These are phyloP conservation scores for Somion occarium DNA, from an alignment of 1,284 basidiomycete species.

Conservation along the genomic window DNA sequence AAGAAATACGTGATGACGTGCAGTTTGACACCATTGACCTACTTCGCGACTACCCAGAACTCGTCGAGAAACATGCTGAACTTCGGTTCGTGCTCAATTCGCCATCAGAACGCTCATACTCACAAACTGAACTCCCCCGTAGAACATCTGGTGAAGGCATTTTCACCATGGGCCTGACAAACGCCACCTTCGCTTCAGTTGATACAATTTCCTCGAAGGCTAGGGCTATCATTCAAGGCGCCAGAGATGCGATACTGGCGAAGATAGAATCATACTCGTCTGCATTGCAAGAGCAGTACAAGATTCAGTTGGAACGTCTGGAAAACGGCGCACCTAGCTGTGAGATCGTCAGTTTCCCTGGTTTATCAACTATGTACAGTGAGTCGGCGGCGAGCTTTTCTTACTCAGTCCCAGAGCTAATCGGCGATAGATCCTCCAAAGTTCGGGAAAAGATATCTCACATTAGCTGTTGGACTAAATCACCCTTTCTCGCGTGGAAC, in stretches of 20 bases:
- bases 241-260: conserved; percentile 14
- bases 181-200: conserved; percentile 19
- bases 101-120: too few relatives aligned
- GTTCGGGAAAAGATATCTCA: conserved; percentile 23
- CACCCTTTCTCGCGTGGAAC: conserved; percentile 28
- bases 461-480: conserved; percentile 25
- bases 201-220: conserved; percentile 14
- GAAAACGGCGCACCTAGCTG: conserved; percentile 18
- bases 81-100: conserved; percentile 20
- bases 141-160: conserved; percentile 11
- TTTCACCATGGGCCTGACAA: conserved; percentile 18
- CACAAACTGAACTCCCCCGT: too few relatives aligned
- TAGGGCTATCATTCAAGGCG: conserved; percentile 15
- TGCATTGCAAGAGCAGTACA: conserved; percentile 25
- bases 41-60: conserved; percentile 20
- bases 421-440: conserved; percentile 15
- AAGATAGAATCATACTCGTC: conserved; percentile 16
- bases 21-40: conserved; percentile 23
- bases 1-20: conserved; percentile 23
- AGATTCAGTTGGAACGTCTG: conserved; percentile 24
- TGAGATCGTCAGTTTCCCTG: conserved; percentile 25
- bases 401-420: neutral
- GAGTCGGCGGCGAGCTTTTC: conserved; percentile 4
- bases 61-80: conserved; percentile 20
- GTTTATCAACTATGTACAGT: conserved; percentile 12